phyloP scores from a whole-genome alignment of 371 early-diverging fungal species.

The Mucor lusitanicus region DNA sequence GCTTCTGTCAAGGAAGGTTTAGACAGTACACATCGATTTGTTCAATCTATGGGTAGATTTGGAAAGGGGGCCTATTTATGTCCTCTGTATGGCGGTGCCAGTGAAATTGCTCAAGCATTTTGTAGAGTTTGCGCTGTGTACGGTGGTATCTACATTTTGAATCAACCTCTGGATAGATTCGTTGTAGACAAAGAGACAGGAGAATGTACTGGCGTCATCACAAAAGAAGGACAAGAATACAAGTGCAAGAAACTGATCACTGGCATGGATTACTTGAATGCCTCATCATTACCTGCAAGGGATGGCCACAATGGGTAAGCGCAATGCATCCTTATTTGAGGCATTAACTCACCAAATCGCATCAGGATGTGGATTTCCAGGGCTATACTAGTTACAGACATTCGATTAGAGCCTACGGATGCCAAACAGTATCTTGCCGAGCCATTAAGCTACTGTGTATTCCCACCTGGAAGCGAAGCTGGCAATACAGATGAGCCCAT shows the following conservation, averaged over 20 bases:
- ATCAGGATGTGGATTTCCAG: conserved; percentile 49
- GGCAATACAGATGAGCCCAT: conserved; percentile 49
- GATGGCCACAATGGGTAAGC: conserved; percentile 28
- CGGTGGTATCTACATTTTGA: conserved; percentile 87
- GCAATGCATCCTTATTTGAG: neutral
- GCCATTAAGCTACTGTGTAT: conserved; percentile 54
- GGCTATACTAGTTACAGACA: conserved; percentile 55
- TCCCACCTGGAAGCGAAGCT: conserved; percentile 52
- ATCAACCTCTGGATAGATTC: conserved; percentile 45
- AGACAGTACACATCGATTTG: conserved; percentile 63
- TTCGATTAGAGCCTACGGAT: conserved; percentile 33
- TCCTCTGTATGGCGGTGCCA: conserved; percentile 87
- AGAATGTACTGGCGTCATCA: conserved; percentile 45
- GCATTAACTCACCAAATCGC: neutral
- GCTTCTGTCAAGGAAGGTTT: conserved; percentile 66
- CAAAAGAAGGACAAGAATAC: conserved; percentile 48
- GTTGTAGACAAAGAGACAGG: conserved; percentile 36
- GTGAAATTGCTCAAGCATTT: conserved; percentile 91
- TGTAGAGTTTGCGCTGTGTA: conserved; percentile 89
- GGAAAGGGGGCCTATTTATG: conserved; percentile 83
- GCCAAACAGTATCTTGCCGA: conserved; percentile 28
- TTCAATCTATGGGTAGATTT: conserved; percentile 86
- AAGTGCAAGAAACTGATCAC: conserved; percentile 51
- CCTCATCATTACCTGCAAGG: conserved; percentile 33
- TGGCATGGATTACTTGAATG: conserved; percentile 55